Evolutionary conservation across 192 early-diverging fungal genomes (phyloP).

Genomic region (Coemansia sp.): DNA sequence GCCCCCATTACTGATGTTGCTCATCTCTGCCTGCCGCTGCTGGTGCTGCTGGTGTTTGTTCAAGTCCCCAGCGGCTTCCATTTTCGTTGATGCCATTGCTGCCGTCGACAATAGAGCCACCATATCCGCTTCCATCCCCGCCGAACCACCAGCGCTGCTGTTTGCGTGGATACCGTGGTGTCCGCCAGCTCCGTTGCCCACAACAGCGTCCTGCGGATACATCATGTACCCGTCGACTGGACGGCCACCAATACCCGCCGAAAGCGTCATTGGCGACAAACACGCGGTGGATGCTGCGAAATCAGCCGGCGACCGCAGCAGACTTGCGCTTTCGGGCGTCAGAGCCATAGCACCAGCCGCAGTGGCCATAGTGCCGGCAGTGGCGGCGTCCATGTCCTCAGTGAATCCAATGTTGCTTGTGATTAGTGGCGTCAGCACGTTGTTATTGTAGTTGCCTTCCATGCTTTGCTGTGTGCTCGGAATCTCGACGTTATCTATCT

Average conservation of each 20-base stretch:
- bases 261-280: not conserved
- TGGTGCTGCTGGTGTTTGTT: not conserved
- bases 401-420: not conserved
- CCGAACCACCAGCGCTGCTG: too few species aligned
- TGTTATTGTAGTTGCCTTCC: not conserved
- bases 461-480: not conserved
- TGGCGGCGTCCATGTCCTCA: not conserved
- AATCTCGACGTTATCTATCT: too few species aligned
- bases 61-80: too few species aligned
- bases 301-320: not conserved
- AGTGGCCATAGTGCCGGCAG: too few species aligned
- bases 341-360: not conserved
- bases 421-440: not conserved
- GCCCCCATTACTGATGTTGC: not conserved
- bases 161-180: not conserved
- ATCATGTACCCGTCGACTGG: not conserved
- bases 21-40: not conserved
- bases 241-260: not conserved
- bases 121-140: too few species aligned
- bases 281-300: not conserved
- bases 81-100: not conserved
- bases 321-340: not conserved
- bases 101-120: not conserved
- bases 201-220: not conserved
- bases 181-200: not conserved